phyloP scores from a whole-genome alignment of 2,329 filamentous ascomycete genomes.

The Hypoxylon sp. region DNA sequence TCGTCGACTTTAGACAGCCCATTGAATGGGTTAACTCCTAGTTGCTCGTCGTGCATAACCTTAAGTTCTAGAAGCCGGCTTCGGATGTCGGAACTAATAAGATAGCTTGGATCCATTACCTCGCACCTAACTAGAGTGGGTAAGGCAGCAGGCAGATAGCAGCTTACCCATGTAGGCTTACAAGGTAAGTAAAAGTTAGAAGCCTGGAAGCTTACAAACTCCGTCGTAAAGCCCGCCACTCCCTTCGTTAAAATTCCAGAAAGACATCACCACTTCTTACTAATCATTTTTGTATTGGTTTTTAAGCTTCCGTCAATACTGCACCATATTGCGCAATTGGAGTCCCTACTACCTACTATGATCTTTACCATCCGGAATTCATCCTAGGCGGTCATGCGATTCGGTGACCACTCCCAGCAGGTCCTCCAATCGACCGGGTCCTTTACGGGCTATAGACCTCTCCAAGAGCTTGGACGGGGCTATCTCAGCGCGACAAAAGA shows the following conservation, averaged over 20 bases:
- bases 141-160: not conserved
- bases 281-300: slow-evolving; percentile 25
- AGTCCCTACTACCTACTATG: slow-evolving; percentile 49
- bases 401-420: slow-evolving; percentile 61
- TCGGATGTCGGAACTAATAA: slow-evolving; percentile 23
- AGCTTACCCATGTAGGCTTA: slow-evolving; percentile 1
- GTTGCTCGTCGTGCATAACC: not conserved
- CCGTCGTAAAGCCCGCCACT: slow-evolving; percentile 24
- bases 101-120: slow-evolving; percentile 11
- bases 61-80: slow-evolving; percentile 11
- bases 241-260: slow-evolving; percentile 31
- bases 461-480: slow-evolving; percentile 66
- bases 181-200: slow-evolving; percentile 7
- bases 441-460: slow-evolving; percentile 70
- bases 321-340: slow-evolving; percentile 51
- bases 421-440: slow-evolving; percentile 71
- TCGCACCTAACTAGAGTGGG: not conserved
- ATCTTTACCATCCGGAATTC: slow-evolving; percentile 43
- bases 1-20: too few species aligned
- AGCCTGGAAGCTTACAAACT: slow-evolving; percentile 28
- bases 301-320: slow-evolving; percentile 49
- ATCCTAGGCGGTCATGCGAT: slow-evolving; percentile 56
- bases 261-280: slow-evolving; percentile 36
- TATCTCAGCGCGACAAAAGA: slow-evolving; percentile 70
- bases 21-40: not conserved